A percentile compares a stretch with the other conserved stretches of the same genome.
Conservation (phyloP, 169 alveolate genomes). For the Cryptosporidium parvum region DNA sequence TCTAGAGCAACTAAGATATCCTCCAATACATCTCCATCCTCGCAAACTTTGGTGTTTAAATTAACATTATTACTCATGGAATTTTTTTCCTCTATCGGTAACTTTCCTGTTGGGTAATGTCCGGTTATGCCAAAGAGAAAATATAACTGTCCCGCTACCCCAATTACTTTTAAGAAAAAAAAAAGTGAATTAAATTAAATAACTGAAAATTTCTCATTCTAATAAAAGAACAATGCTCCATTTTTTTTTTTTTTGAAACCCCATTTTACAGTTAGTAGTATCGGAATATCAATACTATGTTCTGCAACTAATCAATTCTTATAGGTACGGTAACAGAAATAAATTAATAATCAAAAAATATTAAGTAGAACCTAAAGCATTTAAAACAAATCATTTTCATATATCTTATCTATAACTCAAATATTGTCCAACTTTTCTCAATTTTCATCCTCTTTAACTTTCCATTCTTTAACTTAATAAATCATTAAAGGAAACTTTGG, state of each 20-base stretch:
- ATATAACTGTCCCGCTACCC: neutral
- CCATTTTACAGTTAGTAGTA: neutral
- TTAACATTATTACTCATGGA: conserved; percentile 31
- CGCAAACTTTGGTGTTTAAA: neutral
- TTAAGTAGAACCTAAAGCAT: neutral
- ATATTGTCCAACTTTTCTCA: too few relatives aligned
- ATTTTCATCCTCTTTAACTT: neutral
- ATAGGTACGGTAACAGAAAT: neutral
- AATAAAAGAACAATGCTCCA: neutral
- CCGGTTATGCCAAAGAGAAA: neutral
- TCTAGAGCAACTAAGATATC: conserved; percentile 21
- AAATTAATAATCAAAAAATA: too few relatives aligned
- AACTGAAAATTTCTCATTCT: neutral
- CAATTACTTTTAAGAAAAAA: neutral
- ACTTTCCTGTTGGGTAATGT: neutral
- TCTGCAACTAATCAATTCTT: neutral
- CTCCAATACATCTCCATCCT: conserved; percentile 24
- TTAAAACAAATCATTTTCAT: neutral
- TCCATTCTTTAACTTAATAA: neutral
- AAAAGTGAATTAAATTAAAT: neutral
- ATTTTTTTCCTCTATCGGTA: neutral
- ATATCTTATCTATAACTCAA: neutral
- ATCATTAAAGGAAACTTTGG: neutral
- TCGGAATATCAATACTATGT: neutral
- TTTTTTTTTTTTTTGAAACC: neutral